phyloP scores from a whole-genome alignment of 441 rosid genomes.

The Populus hybrid region DNA sequence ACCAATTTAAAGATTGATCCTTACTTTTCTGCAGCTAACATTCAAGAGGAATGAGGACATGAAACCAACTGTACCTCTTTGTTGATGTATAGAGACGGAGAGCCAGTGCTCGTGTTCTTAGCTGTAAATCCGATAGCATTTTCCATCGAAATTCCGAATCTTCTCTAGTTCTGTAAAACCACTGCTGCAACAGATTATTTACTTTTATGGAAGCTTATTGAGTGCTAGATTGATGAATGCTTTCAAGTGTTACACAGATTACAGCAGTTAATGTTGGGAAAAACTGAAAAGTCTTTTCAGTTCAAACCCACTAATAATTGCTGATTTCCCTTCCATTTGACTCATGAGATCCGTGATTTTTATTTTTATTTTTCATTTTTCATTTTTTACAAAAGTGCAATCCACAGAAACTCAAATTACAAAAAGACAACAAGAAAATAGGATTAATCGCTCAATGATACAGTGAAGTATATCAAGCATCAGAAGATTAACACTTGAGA shows the following conservation, averaged over 20 bases:
- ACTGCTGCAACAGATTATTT: slow-evolving; percentile 22
- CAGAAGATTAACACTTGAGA: neutral
- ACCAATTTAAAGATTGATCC: neutral
- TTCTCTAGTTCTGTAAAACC: slow-evolving; percentile 39
- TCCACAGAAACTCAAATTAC: neutral
- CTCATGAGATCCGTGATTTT: too few species aligned
- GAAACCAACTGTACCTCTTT: slow-evolving; percentile 27
- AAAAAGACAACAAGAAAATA: neutral
- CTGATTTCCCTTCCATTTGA: too few species aligned
- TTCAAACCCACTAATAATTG: neutral
- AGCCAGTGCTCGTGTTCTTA: slow-evolving; percentile 38
- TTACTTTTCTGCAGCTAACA: too few species aligned
- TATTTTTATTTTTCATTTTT: too few species aligned
- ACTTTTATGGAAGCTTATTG: slow-evolving; percentile 15
- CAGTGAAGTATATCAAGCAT: neutral
- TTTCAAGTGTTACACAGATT: neutral
- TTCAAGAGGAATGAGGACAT: neutral
- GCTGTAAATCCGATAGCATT: slow-evolving; percentile 37
- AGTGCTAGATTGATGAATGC: neutral
- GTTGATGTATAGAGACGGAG: slow-evolving; percentile 24
- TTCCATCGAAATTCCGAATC: slow-evolving; percentile 46
- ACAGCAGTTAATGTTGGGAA: neutral
- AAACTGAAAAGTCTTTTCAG: neutral
- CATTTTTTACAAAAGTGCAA: too few species aligned
- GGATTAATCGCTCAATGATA: neutral